Evolutionary conservation across 768 basidiomycete genomes (phyloP).

Genomic region (Boletus sp.): DNA sequence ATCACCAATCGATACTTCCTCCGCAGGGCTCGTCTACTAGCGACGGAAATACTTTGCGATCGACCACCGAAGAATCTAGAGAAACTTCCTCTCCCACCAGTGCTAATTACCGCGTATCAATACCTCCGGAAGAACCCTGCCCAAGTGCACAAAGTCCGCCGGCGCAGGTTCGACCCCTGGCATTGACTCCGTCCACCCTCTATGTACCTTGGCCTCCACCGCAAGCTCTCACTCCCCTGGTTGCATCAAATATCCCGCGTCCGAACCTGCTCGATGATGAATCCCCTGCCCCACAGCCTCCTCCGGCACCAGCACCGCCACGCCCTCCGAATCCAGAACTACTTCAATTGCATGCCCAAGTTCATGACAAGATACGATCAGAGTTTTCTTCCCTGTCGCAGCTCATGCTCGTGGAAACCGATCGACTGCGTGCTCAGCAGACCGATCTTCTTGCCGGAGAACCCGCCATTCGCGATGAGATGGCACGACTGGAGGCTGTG

Average conservation of each 20-base stretch:
- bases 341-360: constrained; percentile 70
- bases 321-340: constrained; percentile 91
- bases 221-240: constrained; percentile 21
- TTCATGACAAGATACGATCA: constrained; percentile 71
- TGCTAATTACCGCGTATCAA: constrained; percentile 29
- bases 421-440: constrained; percentile 78
- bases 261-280: constrained; percentile 72
- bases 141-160: constrained; percentile 31
- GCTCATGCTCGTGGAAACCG: constrained; percentile 61
- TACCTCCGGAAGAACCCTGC: constrained; percentile 28
- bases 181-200: constrained; percentile 27
- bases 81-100: constrained; percentile 20
- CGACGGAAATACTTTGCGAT: constrained; percentile 21
- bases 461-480: constrained; percentile 95
- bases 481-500: constrained; percentile 91
- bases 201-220: constrained; percentile 23
- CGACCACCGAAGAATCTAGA: constrained; percentile 19
- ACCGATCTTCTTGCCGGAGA: constrained; percentile 84
- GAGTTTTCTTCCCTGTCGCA: constrained; percentile 71
- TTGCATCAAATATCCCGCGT: constrained; percentile 20
- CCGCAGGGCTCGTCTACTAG: constrained; percentile 13
- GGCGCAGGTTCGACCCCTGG: constrained; percentile 15
- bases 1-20: constrained; percentile 22
- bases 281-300: constrained; percentile 27
- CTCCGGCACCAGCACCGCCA: constrained; percentile 52